phyloP scores from a whole-genome alignment of 495 filamentous ascomycete genomes.

The Aspergillus leporis region DNA sequence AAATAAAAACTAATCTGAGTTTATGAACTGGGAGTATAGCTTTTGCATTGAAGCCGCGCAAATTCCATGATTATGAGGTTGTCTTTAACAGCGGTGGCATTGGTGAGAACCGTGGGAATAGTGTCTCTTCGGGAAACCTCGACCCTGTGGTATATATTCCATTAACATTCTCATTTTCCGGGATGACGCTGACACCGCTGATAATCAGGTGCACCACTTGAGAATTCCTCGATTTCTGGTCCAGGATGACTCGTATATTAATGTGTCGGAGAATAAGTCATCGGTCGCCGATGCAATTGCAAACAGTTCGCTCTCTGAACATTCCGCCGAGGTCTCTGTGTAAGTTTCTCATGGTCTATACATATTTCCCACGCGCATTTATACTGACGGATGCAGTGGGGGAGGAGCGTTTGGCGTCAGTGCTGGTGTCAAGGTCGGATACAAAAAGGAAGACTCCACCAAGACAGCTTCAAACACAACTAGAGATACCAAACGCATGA shows the following conservation, averaged over 20 bases:
- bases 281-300: slow-evolving; percentile 7
- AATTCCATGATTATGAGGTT: slow-evolving; percentile 7
- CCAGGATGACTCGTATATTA: slow-evolving; percentile 13
- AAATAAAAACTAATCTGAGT: background rate
- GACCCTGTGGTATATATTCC: background rate
- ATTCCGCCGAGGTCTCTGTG: slow-evolving; percentile 7
- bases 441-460: background rate
- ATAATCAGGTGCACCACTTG: slow-evolving; percentile 6
- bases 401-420: slow-evolving; percentile 9
- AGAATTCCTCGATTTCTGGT: slow-evolving; percentile 11
- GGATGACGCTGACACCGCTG: background rate
- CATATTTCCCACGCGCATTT: background rate
- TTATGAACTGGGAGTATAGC: background rate
- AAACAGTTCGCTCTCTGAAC: slow-evolving; percentile 6
- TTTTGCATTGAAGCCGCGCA: slow-evolving; percentile 7
- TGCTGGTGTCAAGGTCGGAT: slow-evolving; percentile 1
- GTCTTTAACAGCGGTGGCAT: background rate
- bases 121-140: background rate
- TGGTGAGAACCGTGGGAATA: background rate
- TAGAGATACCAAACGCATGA: slow-evolving; percentile 3
- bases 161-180: background rate
- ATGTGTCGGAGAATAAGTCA: slow-evolving; percentile 5
- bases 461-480: background rate
- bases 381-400: background rate
- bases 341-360: background rate